These are phyloP conservation scores for Aeschynomene evenia DNA, from an alignment of 306 rosid species.

Conservation along the genomic window DNA sequence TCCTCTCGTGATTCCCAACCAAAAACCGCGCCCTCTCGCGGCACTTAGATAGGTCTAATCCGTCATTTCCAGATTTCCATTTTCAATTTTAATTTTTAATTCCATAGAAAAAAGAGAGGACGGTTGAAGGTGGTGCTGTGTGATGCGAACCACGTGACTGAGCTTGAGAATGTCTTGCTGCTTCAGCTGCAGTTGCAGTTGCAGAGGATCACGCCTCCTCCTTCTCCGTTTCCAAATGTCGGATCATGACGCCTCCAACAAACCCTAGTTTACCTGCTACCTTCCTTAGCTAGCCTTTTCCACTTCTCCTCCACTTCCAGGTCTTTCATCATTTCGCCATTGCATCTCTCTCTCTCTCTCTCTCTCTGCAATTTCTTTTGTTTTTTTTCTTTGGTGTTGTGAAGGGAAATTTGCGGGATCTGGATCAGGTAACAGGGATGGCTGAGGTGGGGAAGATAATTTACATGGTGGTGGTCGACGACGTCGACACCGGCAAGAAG, in stretches of 20 bases:
- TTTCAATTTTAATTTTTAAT: background rate
- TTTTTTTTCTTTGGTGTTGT: background rate
- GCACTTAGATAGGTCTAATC: conserved; percentile 3
- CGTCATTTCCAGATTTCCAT: conserved; percentile 15
- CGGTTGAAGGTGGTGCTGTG: background rate
- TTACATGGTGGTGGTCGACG: conserved; percentile 51
- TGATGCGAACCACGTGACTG: background rate
- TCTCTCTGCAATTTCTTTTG: background rate
- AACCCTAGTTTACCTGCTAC: conserved; percentile 23
- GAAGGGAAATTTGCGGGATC: background rate
- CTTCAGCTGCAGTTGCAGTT: background rate
- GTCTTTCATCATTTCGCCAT: background rate
- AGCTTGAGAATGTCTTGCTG: conserved; percentile 29
- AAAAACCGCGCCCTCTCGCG: background rate
- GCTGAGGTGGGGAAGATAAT: conserved; percentile 31
- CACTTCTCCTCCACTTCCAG: background rate
- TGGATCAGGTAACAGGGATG: conserved; percentile 29
- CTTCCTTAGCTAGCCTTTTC: background rate
- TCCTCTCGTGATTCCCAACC: background rate
- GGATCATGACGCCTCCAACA: conserved; percentile 7
- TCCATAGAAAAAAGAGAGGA: background rate
- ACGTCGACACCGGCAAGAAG: conserved; percentile 45
- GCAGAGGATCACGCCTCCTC: background rate
- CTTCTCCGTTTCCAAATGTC: conserved; percentile 15
- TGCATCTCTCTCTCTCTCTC: background rate